Evolutionary conservation across 345 rosid species (phyloP), one percentile per base, ranked within the genome.

Genomic region (Eucalyptus viminalis): DNA sequence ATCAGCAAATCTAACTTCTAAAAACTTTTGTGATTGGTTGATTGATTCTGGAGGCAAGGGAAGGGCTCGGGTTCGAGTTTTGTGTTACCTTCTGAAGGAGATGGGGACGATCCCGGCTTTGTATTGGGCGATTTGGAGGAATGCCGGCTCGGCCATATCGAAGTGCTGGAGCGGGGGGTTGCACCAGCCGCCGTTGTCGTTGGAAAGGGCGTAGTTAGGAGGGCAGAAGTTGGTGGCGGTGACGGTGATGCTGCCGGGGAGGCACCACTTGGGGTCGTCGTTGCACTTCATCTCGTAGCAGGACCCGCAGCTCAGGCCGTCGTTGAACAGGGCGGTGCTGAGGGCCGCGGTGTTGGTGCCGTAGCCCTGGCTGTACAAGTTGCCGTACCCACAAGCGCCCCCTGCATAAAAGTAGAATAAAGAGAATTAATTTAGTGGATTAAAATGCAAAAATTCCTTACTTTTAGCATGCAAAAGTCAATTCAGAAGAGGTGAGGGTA

Each of bases 101-200:
- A 97, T 91, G 29, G 99, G 99, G 72, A 97, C 99, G 49, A 97
- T 97, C 58, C 99, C 99, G 13, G 99, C 99, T 1, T 95, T 91
- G 93, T 97, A 97, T 40, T 97, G 99, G 87, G 99, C 99, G 67
- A 97, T 97, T 27, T 96, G 98, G 88, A 96, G 90, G 95, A 97
- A 97, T 87, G 98, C 98, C 31, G 99, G 99, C 90, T 97, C 98
- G 9, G 99, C 99, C 92, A 97, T 60, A 91, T 97, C 99, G 29
- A 97, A 97, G 92, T 97, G 99, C 83, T 97, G 95, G 53, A 97
- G 98, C 53, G 99, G 99, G 90, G 99, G 99, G 88, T 97, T 97
- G 92, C 99, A 97, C 99, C 99, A 97, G 17, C 99, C 99, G 49
- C 99, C 99, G 21, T 97, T 96, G 92, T 94, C 95, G 17, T 97